Conservation (phyloP, 768 basidiomycete genomes). For the Phaeolepiota aurea region DNA sequence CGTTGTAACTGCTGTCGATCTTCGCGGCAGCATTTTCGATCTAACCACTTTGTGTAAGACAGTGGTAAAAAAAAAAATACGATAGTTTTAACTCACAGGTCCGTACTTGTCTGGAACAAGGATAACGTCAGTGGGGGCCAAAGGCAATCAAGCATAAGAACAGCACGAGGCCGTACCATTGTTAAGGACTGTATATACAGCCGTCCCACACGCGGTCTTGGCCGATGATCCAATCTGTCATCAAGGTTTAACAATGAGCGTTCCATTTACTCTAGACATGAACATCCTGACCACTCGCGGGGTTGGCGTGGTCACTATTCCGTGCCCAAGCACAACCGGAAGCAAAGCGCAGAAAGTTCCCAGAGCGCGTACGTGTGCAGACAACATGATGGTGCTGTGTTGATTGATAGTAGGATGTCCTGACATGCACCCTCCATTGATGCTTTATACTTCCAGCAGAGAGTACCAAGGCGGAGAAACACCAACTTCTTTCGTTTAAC, state of each 20-base stretch:
- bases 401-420: no score
- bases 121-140: no score
- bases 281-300: slow-evolving; percentile 18
- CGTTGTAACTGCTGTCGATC: slow-evolving; percentile 19
- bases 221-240: slow-evolving; percentile 22
- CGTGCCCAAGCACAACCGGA: slow-evolving; percentile 14
- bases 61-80: background rate
- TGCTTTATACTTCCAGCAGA: no score
- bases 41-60: slow-evolving; percentile 8
- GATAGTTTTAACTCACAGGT: slow-evolving; percentile 14
- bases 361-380: no score
- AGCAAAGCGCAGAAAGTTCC: slow-evolving; percentile 2
- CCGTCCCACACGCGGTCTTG: slow-evolving; percentile 22
- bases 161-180: slow-evolving; percentile 11
- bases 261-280: background rate
- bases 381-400: no score
- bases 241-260: background rate
- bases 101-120: slow-evolving; percentile 15
- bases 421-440: no score
- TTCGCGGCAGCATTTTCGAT: slow-evolving; percentile 22
- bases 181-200: slow-evolving; percentile 16
- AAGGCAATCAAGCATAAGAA: no score
- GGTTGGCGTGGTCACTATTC: slow-evolving; percentile 18
- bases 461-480: no score
- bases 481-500: no score